These are phyloP conservation scores for Lepiota subincarnata DNA, from an alignment of 768 basidiomycete genomes.

Conservation along the genomic window DNA sequence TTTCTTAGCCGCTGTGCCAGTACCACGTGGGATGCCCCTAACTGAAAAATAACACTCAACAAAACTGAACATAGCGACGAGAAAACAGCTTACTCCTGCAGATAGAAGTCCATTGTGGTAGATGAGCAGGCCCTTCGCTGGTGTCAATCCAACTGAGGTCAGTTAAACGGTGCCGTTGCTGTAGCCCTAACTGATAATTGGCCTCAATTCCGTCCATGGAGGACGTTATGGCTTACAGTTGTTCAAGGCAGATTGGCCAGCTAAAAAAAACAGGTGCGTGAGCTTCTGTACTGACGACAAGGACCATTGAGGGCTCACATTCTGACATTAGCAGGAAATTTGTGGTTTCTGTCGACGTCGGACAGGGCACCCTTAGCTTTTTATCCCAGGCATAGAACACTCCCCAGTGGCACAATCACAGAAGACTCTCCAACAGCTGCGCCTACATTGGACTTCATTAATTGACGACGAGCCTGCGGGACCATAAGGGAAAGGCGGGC, in stretches of 20 bases:
- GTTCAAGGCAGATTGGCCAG: conserved; percentile 29
- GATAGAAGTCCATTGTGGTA: conserved; percentile 48
- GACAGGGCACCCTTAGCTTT: background rate
- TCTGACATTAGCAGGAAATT: conserved; percentile 15
- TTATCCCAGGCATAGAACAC: background rate
- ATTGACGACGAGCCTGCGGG: background rate
- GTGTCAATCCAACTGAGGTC: conserved; percentile 55
- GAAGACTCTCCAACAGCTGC: background rate
- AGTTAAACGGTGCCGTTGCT: conserved; percentile 35
- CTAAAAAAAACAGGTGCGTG: conserved; percentile 1
- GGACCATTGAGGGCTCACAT: background rate
- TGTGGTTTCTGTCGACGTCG: background rate
- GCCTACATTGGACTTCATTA: background rate
- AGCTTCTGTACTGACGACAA: background rate
- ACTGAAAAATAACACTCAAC: conserved; percentile 33
- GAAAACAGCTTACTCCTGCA: conserved; percentile 51
- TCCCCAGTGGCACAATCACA: conserved; percentile 1
- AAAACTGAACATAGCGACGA: conserved; percentile 4
- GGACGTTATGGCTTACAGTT: conserved; percentile 23
- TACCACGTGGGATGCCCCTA: conserved; percentile 43
- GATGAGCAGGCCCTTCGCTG: conserved; percentile 37
- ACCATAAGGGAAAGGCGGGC: background rate
- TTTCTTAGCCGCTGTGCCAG: conserved; percentile 48
- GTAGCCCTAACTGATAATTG: conserved; percentile 42
- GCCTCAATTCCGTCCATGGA: conserved; percentile 7